phyloP scores from a whole-genome alignment of 2,329 filamentous ascomycete species.

The Parascedosporium putredinis region DNA sequence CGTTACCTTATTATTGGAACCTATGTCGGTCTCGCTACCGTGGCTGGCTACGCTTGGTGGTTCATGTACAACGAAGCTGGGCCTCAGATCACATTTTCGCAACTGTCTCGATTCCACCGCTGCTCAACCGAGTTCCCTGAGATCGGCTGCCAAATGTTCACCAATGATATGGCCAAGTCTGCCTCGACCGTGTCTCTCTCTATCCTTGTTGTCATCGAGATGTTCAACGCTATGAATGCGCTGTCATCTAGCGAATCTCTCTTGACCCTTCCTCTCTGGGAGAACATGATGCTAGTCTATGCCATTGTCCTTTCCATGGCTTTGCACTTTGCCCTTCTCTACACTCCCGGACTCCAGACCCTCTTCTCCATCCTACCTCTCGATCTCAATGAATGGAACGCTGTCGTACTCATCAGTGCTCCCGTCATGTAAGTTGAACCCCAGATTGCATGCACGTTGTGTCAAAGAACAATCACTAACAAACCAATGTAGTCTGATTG shows the following conservation, averaged over 20 bases:
- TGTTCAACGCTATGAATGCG: constrained; percentile 99
- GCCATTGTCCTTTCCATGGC: constrained; percentile 89
- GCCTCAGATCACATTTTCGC: constrained; percentile 82
- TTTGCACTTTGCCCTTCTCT: constrained; percentile 87
- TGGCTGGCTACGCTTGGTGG: constrained; percentile 99
- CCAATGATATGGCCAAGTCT: constrained; percentile 72
- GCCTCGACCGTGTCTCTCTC: constrained; percentile 90
- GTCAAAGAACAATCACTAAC: neutral
- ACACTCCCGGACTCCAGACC: constrained; percentile 77
- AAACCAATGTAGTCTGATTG: constrained; percentile 50
- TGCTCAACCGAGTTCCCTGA: constrained; percentile 79
- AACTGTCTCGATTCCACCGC: constrained; percentile 87
- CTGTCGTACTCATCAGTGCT: constrained; percentile 76
- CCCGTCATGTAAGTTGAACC: constrained; percentile 71
- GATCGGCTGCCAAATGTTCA: constrained; percentile 88
- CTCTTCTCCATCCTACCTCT: constrained; percentile 88
- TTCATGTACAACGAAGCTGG: constrained; percentile 93
- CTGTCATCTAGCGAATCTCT: constrained; percentile 92
- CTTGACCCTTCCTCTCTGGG: constrained; percentile 87
- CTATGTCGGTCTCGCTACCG: constrained; percentile 90
- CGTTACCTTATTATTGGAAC: constrained; percentile 92
- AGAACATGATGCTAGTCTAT: constrained; percentile 97
- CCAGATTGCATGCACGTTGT: neutral
- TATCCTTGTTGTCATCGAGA: constrained; percentile 92
- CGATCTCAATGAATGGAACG: constrained; percentile 81